phyloP scores from a whole-genome alignment of 164 flowering plant genomes.

The Taxillus chinensis region DNA sequence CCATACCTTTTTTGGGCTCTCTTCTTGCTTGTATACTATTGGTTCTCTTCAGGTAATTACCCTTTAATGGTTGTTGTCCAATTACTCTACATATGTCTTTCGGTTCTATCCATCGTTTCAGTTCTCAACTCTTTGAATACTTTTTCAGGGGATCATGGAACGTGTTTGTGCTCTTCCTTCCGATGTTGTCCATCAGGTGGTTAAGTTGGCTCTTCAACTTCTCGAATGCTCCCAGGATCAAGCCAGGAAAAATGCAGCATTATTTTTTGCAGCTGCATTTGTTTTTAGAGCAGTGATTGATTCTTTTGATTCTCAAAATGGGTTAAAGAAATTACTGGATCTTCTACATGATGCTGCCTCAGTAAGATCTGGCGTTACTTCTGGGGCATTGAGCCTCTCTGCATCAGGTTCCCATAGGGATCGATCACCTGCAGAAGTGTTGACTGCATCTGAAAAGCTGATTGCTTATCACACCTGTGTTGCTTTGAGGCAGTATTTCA shows the following conservation, averaged over 20 bases:
- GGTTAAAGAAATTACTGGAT: conserved; percentile 59
- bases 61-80: not conserved
- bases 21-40: conserved; percentile 86
- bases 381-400: conserved; percentile 45
- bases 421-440: conserved; percentile 65
- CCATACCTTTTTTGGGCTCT: conserved; percentile 76
- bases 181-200: conserved; percentile 62
- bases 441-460: conserved; percentile 87
- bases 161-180: conserved; percentile 94
- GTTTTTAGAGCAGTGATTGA: conserved; percentile 85
- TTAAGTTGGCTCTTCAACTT: conserved; percentile 86
- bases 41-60: conserved; percentile 87
- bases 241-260: conserved; percentile 85
- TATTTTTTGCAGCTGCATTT: conserved; percentile 86
- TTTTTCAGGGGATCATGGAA: conserved; percentile 85
- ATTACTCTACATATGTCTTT: not conserved
- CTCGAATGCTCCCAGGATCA: conserved; percentile 82
- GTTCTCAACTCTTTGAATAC: conserved; percentile 1
- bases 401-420: conserved; percentile 50
- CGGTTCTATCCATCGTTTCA: not conserved
- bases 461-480: conserved; percentile 88
- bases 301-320: conserved; percentile 85
- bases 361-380: conserved; percentile 72
- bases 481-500: conserved; percentile 84
- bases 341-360: conserved; percentile 79